phyloP scores from a whole-genome alignment of 345 rosid species.

The Brassica carinata region DNA sequence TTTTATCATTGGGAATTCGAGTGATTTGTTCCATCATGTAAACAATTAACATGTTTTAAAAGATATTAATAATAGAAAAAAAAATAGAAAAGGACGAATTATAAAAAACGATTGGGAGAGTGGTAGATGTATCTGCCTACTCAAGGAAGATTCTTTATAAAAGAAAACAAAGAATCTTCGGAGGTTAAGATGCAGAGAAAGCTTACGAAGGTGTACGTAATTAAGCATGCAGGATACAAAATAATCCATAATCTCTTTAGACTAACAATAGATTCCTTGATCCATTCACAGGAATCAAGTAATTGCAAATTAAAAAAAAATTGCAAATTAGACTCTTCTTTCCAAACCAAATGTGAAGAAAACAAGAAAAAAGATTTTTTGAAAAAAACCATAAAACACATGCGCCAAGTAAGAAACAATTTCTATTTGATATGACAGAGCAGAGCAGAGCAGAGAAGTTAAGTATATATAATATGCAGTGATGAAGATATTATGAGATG shows the following conservation, averaged over 20 bases:
- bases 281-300: neutral
- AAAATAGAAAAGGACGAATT: neutral
- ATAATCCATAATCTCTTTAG: neutral
- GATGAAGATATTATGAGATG: neutral
- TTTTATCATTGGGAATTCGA: conserved; percentile 40
- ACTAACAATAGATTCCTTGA: neutral
- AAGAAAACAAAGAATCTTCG: neutral
- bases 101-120: neutral
- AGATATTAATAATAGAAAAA: neutral
- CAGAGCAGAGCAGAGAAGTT: neutral
- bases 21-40: conserved; percentile 32
- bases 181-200: conserved; percentile 7
- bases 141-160: neutral
- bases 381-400: neutral
- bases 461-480: neutral
- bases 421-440: neutral
- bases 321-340: neutral
- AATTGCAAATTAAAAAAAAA: neutral
- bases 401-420: neutral
- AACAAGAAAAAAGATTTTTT: neutral
- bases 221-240: neutral
- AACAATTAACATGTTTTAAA: neutral
- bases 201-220: neutral
- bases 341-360: neutral
- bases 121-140: conserved; percentile 24